These are phyloP conservation scores for Plasmodium yoelii DNA, from an alignment of 169 alveolate species.

Conservation along the genomic window DNA sequence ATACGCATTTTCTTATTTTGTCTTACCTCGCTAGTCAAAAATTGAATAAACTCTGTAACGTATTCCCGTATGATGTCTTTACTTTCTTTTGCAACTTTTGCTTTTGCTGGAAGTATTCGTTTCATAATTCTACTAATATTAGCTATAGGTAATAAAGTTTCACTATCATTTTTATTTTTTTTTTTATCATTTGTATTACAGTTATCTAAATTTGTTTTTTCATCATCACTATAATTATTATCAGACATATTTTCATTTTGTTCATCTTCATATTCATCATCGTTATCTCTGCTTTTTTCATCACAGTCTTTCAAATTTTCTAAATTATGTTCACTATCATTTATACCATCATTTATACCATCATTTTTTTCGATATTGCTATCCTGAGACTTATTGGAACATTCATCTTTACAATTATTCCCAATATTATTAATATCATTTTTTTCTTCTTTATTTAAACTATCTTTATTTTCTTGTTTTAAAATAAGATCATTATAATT, in stretches of 20 bases:
- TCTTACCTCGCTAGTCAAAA: slow-evolving; percentile 92
- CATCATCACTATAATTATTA: slow-evolving; percentile 56
- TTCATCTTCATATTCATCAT: slow-evolving; percentile 33
- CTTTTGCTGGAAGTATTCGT: slow-evolving; percentile 92
- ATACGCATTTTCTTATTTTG: too few species aligned
- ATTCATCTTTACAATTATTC: neutral
- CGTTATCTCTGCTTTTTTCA: slow-evolving; percentile 3
- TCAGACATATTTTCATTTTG: slow-evolving; percentile 39
- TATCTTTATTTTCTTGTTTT: neutral
- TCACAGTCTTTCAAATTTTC: neutral
- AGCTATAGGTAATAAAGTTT: slow-evolving; percentile 93
- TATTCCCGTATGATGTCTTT: slow-evolving; percentile 96
- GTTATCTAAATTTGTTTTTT: slow-evolving; percentile 7
- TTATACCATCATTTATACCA: neutral
- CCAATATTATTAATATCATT: neutral
- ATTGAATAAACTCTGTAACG: slow-evolving; percentile 95
- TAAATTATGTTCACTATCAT: slow-evolving; percentile 1
- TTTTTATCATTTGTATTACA: slow-evolving; percentile 29
- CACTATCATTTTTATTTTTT: slow-evolving; percentile 28
- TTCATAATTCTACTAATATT: slow-evolving; percentile 96
- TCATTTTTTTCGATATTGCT: neutral
- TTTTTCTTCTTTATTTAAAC: neutral
- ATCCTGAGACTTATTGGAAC: neutral
- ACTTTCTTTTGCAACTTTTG: slow-evolving; percentile 95
- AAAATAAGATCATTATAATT: neutral